phyloP scores from a whole-genome alignment of 441 rosid species.

The Theobroma grandiflorum region DNA sequence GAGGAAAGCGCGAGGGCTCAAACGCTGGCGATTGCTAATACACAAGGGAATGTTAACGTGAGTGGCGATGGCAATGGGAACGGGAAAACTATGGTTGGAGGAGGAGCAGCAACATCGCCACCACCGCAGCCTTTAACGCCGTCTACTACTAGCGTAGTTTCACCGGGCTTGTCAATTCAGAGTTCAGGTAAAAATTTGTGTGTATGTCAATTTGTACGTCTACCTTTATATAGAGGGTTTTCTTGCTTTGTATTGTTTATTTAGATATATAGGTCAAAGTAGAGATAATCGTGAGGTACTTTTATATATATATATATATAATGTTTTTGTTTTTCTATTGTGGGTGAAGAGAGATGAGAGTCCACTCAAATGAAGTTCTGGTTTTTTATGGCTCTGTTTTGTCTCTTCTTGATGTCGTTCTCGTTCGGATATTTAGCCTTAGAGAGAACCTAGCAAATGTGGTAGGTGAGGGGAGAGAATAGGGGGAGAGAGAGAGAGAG shows the following conservation, averaged over 20 bases:
- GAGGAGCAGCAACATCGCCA: conserved; percentile 47
- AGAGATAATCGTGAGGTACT: not conserved
- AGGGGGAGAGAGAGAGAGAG: not conserved
- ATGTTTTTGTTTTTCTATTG: conserved; percentile 27
- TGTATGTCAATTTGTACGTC: not conserved
- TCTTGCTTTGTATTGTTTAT: not conserved
- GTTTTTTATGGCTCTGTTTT: conserved; percentile 23
- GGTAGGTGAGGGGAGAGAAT: conserved; percentile 28
- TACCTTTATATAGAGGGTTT: not conserved
- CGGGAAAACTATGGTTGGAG: conserved; percentile 27
- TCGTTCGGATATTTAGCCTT: conserved; percentile 31
- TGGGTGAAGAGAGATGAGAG: conserved; percentile 15
- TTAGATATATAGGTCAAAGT: conserved; percentile 10
- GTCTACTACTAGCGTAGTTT: conserved; percentile 56
- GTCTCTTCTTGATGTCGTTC: conserved; percentile 41
- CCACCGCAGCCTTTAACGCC: conserved; percentile 70
- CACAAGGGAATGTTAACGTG: not conserved
- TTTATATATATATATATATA: not conserved
- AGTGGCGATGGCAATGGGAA: conserved; percentile 5
- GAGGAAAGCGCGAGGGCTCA: conserved; percentile 66
- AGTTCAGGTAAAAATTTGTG: conserved; percentile 55
- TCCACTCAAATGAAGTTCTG: conserved; percentile 10
- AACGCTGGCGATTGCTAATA: conserved; percentile 23
- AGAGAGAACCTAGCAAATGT: conserved; percentile 24
- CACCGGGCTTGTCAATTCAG: conserved; percentile 70